phyloP scores from a whole-genome alignment of 1,284 basidiomycete species.

The Ustilago shanxiensis region DNA sequence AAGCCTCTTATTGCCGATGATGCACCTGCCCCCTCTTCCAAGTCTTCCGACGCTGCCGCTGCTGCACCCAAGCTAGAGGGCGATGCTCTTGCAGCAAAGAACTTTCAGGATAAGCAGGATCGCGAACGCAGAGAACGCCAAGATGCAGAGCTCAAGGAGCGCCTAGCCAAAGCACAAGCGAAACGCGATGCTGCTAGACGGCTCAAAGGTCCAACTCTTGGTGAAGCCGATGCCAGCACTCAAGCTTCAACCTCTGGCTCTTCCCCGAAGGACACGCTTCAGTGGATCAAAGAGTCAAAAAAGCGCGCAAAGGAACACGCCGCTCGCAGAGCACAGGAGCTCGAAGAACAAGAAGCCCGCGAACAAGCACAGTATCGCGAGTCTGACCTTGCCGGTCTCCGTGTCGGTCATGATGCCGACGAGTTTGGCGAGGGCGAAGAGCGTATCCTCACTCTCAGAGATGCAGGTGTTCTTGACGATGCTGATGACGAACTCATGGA shows the following conservation, averaged over 20 bases:
- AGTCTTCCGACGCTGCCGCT: not conserved
- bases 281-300: constrained; percentile 90
- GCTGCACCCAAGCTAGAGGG: constrained; percentile 49
- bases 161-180: constrained; percentile 76
- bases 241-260: constrained; percentile 26
- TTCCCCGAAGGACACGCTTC: constrained; percentile 75
- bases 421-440: constrained; percentile 85
- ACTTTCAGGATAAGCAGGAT: constrained; percentile 73
- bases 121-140: constrained; percentile 80
- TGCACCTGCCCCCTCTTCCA: constrained; percentile 65
- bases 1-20: constrained; percentile 82
- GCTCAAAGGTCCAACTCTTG: constrained; percentile 89
- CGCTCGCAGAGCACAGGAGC: constrained; percentile 85
- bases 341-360: constrained; percentile 77
- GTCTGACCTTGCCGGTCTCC: constrained; percentile 86
- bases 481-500: constrained; percentile 97
- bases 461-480: constrained; percentile 93
- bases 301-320: constrained; percentile 85
- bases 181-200: constrained; percentile 88
- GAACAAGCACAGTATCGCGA: constrained; percentile 77
- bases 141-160: constrained; percentile 74
- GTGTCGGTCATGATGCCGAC: constrained; percentile 94
- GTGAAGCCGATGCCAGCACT: constrained; percentile 73
- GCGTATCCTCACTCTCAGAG: constrained; percentile 94
- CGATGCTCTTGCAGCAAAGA: constrained; percentile 70